Percentiles rank a stretch among this genome's conserved stretches.
These are phyloP conservation scores for Vitis hybrid DNA, from an alignment of 177 flowering plant genomes.

Conservation along the genomic window DNA sequence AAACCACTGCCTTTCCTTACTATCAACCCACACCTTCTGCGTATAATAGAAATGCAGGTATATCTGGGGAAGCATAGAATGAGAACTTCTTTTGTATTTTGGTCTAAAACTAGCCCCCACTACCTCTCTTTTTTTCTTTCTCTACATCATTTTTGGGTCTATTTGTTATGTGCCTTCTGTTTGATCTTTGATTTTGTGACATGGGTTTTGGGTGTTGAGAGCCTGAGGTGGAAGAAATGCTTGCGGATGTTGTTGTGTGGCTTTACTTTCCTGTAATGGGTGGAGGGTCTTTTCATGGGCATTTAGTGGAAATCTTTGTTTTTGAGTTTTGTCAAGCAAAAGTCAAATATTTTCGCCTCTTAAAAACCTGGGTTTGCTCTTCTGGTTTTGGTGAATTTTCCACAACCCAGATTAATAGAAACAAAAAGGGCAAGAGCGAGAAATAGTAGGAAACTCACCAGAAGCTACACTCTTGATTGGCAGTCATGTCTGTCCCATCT, in stretches of 20 bases:
- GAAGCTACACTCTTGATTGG: background rate
- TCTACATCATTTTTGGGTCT: no score
- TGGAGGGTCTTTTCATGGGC: constrained; percentile 17
- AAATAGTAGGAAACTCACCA: background rate
- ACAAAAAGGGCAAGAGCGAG: constrained; percentile 4
- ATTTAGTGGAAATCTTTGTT: constrained; percentile 1
- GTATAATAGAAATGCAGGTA: constrained; percentile 27
- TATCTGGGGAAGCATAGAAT: no score
- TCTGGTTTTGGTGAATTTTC: background rate
- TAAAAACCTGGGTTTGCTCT: background rate
- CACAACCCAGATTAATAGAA: background rate
- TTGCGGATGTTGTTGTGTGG: background rate
- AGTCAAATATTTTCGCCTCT: background rate
- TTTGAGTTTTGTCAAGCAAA: constrained; percentile 10
- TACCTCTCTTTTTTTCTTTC: no score
- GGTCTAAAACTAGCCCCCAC: no score
- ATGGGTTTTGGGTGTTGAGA: constrained; percentile 12
- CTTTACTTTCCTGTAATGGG: background rate
- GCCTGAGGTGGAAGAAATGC: background rate
- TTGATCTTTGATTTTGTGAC: constrained; percentile 2
- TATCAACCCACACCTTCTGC: constrained; percentile 16
- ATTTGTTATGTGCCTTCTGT: constrained; percentile 1
- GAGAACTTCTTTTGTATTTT: no score
- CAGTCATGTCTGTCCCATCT: background rate
- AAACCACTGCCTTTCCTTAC: constrained; percentile 14